Percentiles rank a stretch among this genome's conserved stretches.
These are phyloP conservation scores for Sporothrix phasma DNA, from an alignment of 2,329 filamentous ascomycete species.

Conservation along the genomic window DNA sequence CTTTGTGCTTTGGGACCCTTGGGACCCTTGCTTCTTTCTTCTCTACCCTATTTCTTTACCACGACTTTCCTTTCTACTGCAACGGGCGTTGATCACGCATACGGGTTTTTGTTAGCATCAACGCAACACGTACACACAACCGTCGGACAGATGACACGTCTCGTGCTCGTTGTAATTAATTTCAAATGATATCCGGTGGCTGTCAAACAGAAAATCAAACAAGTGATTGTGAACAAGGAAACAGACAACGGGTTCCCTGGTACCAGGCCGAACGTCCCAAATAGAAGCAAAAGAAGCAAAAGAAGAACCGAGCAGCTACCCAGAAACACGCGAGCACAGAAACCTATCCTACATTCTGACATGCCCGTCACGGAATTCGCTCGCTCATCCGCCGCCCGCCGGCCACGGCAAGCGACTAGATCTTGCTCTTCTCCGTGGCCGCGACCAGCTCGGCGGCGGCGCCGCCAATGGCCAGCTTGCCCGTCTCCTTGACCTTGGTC, in stretches of 20 bases:
- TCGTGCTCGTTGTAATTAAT: neutral
- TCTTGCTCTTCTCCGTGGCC: constrained; percentile 25
- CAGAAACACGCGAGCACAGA: neutral
- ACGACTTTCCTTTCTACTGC: neutral
- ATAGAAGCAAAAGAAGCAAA: too few species aligned
- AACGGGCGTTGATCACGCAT: too few species aligned
- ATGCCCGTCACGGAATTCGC: neutral
- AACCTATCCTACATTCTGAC: constrained; percentile 4
- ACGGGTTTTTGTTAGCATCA: too few species aligned
- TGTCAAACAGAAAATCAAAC: neutral
- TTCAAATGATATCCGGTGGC: neutral
- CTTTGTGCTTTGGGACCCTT: neutral
- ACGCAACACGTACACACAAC: too few species aligned
- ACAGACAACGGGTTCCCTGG: neutral
- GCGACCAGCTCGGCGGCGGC: constrained; percentile 62
- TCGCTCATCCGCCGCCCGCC: too few species aligned
- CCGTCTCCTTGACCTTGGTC: constrained; percentile 82
- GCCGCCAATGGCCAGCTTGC: constrained; percentile 75
- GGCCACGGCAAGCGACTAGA: constrained; percentile 7
- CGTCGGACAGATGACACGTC: neutral
- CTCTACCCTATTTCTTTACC: neutral
- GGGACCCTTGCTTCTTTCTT: neutral
- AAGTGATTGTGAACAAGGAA: too few species aligned
- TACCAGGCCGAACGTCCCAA: too few species aligned
- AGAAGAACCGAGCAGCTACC: too few species aligned